Evolutionary conservation across 1,284 basidiomycete genomes (phyloP), one percentile per base, ranked within the genome.

Genomic region (Boletus holoroseus): DNA sequence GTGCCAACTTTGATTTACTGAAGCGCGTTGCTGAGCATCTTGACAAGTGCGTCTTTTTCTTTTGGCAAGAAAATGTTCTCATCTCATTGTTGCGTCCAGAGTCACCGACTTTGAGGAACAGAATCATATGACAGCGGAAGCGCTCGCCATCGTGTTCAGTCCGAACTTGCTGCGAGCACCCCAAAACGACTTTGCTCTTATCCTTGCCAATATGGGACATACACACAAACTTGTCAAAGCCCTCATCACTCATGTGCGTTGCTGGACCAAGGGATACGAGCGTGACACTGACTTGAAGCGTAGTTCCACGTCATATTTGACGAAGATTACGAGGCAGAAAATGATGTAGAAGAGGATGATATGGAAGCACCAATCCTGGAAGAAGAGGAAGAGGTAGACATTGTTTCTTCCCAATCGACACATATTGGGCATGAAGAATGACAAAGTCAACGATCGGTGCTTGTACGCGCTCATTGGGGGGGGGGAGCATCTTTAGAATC

Each of bases 121-220:
- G 43, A 92, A 91, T 59, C 86, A 91, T 55, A 91, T 91, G 89
- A 88, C 85, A 2, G 82, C 87, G 0, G 84, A 88, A 57, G 84
- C 85, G 6, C 73, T 91, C 3, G 83, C 89, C 0, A 90, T 89
- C 42, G 86, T 91, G 20, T 90, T 91, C 67, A 87, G 86, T 54
- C 88, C 88, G 2, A 89, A 88, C 59, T 68, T 91, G 48, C 66
- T 84, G 45, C 79, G 82, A 30, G 81, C 82, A 2, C 84, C 82
- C 13, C 79, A 82, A 60, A 85, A 86, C 56, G 83, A 88, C 59
- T 83, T 88, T 65, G 78, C 76, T 9, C 73, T 84, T 64, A 83
- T 87, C 59, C 76, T 91, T 58, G 76, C 81, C 51, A 88, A 91
- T 58, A 88, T 91, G 83, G 83, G 80, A 13, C 73, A 82, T 49